A percentile compares a stretch with the other conserved stretches of the same genome.
phyloP scores from a whole-genome alignment of 129 eudicot species.

The Logfia minima region DNA sequence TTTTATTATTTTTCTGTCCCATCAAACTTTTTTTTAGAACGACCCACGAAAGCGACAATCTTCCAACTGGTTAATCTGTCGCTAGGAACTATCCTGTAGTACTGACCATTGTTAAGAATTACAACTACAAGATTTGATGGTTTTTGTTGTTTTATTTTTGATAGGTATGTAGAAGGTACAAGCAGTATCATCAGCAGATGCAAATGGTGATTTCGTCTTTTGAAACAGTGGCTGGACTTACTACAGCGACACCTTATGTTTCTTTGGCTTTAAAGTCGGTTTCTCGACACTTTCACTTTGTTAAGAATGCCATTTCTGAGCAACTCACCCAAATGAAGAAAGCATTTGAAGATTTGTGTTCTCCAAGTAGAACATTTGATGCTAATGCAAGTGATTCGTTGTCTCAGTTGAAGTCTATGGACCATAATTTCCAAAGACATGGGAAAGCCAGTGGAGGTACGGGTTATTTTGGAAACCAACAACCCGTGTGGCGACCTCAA shows the following conservation, averaged over 20 bases:
- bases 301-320: conserved; percentile 68
- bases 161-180: conserved; percentile 80
- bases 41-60: conserved; percentile 17
- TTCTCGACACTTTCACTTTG: conserved; percentile 63
- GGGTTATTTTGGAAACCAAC: conserved; percentile 52
- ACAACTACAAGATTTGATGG: conserved; percentile 2
- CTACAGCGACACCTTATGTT: conserved; percentile 69
- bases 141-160: conserved; percentile 10
- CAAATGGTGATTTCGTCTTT: conserved; percentile 78
- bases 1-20: conserved; percentile 11
- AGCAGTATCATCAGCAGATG: conserved; percentile 83
- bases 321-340: conserved; percentile 54
- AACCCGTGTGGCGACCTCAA: conserved; percentile 88
- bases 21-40: conserved; percentile 28
- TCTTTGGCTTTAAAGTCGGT: conserved; percentile 63
- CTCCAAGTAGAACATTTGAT: conserved; percentile 42
- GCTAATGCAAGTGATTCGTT: conserved; percentile 29
- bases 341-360: conserved; percentile 52
- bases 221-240: conserved; percentile 79
- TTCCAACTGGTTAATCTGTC: neutral
- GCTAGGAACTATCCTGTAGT: neutral
- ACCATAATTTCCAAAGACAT: conserved; percentile 43
- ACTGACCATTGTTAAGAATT: conserved; percentile 5
- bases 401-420: conserved; percentile 47
- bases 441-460: conserved; percentile 38